Conservation (phyloP, 495 filamentous ascomycete species). For the Rostrohypoxylon terebratum region DNA sequence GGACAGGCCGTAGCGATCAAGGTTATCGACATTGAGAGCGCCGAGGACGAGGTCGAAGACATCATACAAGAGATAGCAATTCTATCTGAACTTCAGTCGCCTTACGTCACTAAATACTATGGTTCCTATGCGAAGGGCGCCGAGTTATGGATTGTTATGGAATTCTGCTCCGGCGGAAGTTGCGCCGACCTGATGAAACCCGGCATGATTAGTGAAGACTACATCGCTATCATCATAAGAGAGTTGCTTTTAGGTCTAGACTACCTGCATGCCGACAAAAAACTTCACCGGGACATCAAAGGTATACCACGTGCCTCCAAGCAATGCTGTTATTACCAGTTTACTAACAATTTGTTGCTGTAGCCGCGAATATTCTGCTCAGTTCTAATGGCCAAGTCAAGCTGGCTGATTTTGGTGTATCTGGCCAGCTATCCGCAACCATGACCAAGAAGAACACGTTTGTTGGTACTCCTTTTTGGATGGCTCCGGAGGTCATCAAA, state of each 20-base stretch:
- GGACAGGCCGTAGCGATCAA: constrained; percentile 94
- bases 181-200: constrained; percentile 93
- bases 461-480: constrained; percentile 98
- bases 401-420: constrained; percentile 96
- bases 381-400: constrained; percentile 94
- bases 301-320: constrained; percentile 61
- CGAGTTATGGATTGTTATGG: constrained; percentile 98
- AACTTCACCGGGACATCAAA: constrained; percentile 97
- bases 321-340: background rate
- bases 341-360: constrained; percentile 41
- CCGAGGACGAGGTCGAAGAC: constrained; percentile 98
- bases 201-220: constrained; percentile 89
- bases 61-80: constrained; percentile 99
- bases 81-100: constrained; percentile 90
- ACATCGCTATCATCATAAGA: constrained; percentile 92
- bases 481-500: constrained; percentile 99
- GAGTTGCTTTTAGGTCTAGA: constrained; percentile 91
- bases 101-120: constrained; percentile 96
- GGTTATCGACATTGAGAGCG: constrained; percentile 97
- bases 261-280: constrained; percentile 94
- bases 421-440: constrained; percentile 96
- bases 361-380: constrained; percentile 91
- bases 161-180: constrained; percentile 93
- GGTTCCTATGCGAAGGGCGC: constrained; percentile 95
- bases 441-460: constrained; percentile 99